A percentile compares a stretch with the other conserved stretches of the same genome.
Evolutionary conservation across 2,329 filamentous ascomycete species (phyloP).

Genomic region (Scedosporium aurantiacum): DNA sequence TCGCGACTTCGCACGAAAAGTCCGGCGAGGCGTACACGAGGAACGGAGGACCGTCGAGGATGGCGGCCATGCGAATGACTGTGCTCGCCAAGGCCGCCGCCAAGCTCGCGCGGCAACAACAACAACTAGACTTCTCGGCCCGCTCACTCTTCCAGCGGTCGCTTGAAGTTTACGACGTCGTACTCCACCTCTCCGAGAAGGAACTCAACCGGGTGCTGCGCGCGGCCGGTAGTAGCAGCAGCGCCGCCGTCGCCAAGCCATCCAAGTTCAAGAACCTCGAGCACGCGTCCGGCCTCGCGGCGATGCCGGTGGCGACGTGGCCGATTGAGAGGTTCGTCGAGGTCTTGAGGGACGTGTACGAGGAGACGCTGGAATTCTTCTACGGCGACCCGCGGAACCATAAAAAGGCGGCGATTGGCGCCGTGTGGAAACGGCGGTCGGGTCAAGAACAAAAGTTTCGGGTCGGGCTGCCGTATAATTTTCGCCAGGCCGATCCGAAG

Average conservation of each 20-base stretch:
- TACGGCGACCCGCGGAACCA: conserved; percentile 47
- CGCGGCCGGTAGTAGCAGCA: conserved; percentile 20
- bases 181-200: conserved; percentile 59
- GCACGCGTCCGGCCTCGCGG: conserved; percentile 35
- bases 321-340: conserved; percentile 51
- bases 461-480: conserved; percentile 58
- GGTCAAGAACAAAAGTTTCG: conserved; percentile 49
- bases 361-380: conserved; percentile 68
- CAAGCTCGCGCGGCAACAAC: conserved; percentile 44
- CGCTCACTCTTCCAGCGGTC: conserved; percentile 60
- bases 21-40: conserved; percentile 74
- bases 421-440: conserved; percentile 47
- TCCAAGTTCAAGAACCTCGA: conserved; percentile 76
- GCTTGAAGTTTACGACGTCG: conserved; percentile 70
- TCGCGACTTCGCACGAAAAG: conserved; percentile 65
- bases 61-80: conserved; percentile 76
- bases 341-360: conserved; percentile 58
- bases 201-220: conserved; percentile 30
- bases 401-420: conserved; percentile 32
- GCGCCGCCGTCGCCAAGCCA: conserved; percentile 22
- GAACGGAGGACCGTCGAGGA: conserved; percentile 54
- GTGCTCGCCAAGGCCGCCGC: conserved; percentile 68
- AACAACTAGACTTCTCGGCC: conserved; percentile 41
- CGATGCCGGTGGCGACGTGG: conserved; percentile 43
- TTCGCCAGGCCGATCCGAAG: conserved; percentile 17